Conservation (phyloP, 495 filamentous ascomycete species). For the Parmelia sp. region DNA sequence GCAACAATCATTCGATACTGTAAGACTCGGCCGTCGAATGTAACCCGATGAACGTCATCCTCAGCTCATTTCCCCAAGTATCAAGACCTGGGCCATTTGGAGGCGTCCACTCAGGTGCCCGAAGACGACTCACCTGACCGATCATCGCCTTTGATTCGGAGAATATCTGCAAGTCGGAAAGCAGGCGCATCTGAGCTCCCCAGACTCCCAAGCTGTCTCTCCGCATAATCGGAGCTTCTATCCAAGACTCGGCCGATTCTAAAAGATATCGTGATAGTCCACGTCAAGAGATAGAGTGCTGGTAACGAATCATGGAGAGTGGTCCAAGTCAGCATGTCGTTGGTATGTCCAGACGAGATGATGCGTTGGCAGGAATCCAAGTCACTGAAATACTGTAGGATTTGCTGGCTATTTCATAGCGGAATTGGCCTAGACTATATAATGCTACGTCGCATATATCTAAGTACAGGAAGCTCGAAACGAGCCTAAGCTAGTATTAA, state of each 20-base stretch:
- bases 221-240: background rate
- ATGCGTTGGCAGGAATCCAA: slow-evolving; percentile 14
- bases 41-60: background rate
- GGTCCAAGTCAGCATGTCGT: slow-evolving; percentile 1
- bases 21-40: background rate
- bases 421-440: too few relatives aligned
- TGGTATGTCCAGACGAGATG: slow-evolving; percentile 11
- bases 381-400: too few relatives aligned
- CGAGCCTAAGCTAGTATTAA: too few relatives aligned
- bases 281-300: background rate
- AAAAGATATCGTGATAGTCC: background rate
- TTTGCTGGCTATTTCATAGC: too few relatives aligned
- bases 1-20: background rate
- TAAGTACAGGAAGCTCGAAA: too few relatives aligned
- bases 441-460: too few relatives aligned
- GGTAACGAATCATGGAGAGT: slow-evolving; percentile 16
- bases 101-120: background rate
- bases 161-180: slow-evolving; percentile 5
- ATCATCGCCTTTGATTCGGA: background rate
- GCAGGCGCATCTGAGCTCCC: background rate
- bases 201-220: background rate
- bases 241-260: background rate
- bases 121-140: background rate
- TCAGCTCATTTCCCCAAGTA: background rate
- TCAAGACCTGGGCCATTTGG: too few relatives aligned